Evolutionary conservation across 2,329 filamentous ascomycete species (phyloP), one percentile per base, ranked within the genome.

Genomic region (Penicillium frequentans): DNA sequence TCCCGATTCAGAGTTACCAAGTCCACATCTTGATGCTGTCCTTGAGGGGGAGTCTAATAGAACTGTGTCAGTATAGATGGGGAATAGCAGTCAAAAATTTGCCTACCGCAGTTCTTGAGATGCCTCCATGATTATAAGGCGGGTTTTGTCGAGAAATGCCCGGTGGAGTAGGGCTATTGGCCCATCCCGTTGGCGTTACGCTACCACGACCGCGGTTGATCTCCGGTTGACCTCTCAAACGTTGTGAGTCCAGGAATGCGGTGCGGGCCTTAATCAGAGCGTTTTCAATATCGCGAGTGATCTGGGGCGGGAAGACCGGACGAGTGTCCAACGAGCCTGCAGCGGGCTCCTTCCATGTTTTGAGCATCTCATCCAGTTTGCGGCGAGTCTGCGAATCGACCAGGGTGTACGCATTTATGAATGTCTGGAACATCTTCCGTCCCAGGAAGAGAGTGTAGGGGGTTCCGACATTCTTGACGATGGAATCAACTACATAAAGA

Each of bases 401-500:
- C 58, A 96, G 85, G 3, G 90, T 90, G 73, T 98, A 99, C 37
- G 95, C 90, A 68, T 96, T 91, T 92, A 98, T 97, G 72, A 96
- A 99, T 5, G 91, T 98, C 66, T 88, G 86, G 76, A 93, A 98
- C 39, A 99, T 85, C 70, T 93, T 93, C 42, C 91, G 88, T 52
- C 93, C 91, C 63, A 99, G 90, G 74, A 96, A 98, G 13, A 98
- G 83, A 0, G 93, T 98, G 76, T 99, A 99, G 8, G 95, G 95
- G 1, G 93, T 97, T 59, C 95, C 95, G 60, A 99, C 92, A 80
- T 99, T 98, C 77, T 99, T 99, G 72, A 96, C 93, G 60, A 99
- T 93, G 16, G 93, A 98, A 77, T 99, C 95, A 70, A 99, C 88
- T 64, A 99, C 91, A 77, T 98, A 99, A 27, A 99, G 83, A n/a